Evolutionary conservation across 208 protist species (phyloP), one percentile per base, ranked within the genome.

Genomic region (Trypanosoma platydactyli): DNA sequence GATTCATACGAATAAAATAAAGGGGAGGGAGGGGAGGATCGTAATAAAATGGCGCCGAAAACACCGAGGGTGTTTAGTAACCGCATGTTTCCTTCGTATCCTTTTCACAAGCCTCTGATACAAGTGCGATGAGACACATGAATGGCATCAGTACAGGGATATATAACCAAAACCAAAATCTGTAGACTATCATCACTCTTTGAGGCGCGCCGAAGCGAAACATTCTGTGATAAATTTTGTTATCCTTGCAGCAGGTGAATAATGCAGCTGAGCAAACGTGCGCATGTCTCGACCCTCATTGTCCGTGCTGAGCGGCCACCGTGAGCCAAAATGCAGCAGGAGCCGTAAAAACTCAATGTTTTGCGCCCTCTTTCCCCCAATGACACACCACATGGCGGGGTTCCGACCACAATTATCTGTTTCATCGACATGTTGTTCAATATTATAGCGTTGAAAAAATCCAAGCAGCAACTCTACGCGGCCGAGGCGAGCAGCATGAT

Each of bases 321-420:
- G 18, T 3, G 84, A 89, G 18, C 80, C 84, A 5, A 79, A 69
- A 5, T 65, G 52, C 7, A 71, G 64, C 25, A 89, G 57, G 18
- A 56, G 46, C 51, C 71, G 61, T 20, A 86, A 45, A 16, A 77
- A 80, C 18, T 68, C 80, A 13, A 83, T 54, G 15, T 56, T 71
- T 40, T 29, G 29, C n/a, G 33, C 27, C 18, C 50, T 67, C 13
- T 58, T 45, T 15, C 58, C 49, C 9, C 73, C 64, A 52, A 81
- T 35, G n/a, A 84, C 71, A 42, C 79, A 83, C 79, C 81, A 88
- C 70, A 81, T 70, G 6, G 80, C 79, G 0, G 77, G 84, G 0
- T 73, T 87, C 24, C 76, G 73, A 5, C 81, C 76, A 38, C 18
- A 25, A 7, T 72, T n/a, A 38, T 88, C 80, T 58, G 22, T 33